phyloP scores from a whole-genome alignment of 139 green algal genomes.

The Chlorella sp. region DNA sequence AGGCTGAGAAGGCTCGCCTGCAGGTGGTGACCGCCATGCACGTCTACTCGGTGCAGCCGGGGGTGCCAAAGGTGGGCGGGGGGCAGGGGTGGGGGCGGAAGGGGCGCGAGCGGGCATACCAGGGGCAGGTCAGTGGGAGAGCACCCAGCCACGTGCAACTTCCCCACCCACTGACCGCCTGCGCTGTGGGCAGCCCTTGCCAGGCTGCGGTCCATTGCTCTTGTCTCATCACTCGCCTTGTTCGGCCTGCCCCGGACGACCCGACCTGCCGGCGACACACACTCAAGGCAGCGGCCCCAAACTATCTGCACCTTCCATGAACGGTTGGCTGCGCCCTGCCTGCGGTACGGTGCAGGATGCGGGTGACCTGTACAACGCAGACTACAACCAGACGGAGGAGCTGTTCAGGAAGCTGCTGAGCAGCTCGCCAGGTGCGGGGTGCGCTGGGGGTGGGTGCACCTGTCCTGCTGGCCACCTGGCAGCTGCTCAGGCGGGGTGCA shows the following conservation, averaged over 20 bases:
- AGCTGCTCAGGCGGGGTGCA: not conserved
- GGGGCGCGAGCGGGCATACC: too few species aligned
- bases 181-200: too few species aligned
- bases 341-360: conserved; percentile 43
- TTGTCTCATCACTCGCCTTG: too few species aligned
- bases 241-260: too few species aligned
- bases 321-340: not conserved
- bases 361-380: conserved; percentile 50
- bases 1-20: conserved; percentile 39
- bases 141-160: too few species aligned
- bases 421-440: not conserved
- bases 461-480: not conserved
- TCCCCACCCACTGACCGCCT: not conserved
- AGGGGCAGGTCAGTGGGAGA: not conserved
- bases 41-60: conserved; percentile 64
- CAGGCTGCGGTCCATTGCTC: too few species aligned
- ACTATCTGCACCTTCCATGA: too few species aligned
- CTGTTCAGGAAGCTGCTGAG: conserved; percentile 44
- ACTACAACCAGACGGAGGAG: conserved; percentile 47
- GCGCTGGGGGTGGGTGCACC: not conserved
- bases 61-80: conserved; percentile 43
- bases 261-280: too few species aligned
- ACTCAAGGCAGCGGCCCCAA: too few species aligned
- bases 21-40: conserved; percentile 53
- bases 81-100: not conserved